Conservation (phyloP, 495 filamentous ascomycete species). For the Tuber magnatum region DNA sequence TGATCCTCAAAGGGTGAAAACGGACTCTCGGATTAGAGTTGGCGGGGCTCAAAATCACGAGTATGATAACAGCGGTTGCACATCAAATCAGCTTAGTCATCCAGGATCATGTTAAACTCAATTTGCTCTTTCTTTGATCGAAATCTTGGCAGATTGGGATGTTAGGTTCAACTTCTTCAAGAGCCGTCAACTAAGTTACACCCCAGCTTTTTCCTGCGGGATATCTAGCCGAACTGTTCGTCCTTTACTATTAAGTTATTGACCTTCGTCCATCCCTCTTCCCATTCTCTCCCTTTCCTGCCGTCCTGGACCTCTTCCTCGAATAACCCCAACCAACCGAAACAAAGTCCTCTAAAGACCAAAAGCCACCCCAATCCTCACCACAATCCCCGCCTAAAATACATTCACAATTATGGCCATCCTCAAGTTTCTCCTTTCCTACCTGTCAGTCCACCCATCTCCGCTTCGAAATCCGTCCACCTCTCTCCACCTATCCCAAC, state of each 20-base stretch:
- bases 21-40: background rate
- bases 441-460: conserved; percentile 35
- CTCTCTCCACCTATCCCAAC: conserved; percentile 67
- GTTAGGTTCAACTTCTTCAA: background rate
- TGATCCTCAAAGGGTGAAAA: background rate
- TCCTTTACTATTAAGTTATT: background rate
- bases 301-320: background rate
- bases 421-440: conserved; percentile 35
- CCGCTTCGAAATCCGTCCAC: conserved; percentile 34
- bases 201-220: background rate
- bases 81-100: background rate
- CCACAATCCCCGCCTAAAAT: background rate
- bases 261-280: background rate
- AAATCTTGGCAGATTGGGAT: background rate
- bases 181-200: background rate
- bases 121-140: background rate
- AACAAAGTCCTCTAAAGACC: background rate
- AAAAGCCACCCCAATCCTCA: conserved; percentile 6
- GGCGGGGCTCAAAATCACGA: background rate
- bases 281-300: background rate
- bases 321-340: background rate
- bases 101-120: background rate
- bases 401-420: conserved; percentile 24
- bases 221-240: background rate
- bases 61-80: background rate